phyloP scores from a whole-genome alignment of 768 basidiomycete species.

The Mycena indigotica region DNA sequence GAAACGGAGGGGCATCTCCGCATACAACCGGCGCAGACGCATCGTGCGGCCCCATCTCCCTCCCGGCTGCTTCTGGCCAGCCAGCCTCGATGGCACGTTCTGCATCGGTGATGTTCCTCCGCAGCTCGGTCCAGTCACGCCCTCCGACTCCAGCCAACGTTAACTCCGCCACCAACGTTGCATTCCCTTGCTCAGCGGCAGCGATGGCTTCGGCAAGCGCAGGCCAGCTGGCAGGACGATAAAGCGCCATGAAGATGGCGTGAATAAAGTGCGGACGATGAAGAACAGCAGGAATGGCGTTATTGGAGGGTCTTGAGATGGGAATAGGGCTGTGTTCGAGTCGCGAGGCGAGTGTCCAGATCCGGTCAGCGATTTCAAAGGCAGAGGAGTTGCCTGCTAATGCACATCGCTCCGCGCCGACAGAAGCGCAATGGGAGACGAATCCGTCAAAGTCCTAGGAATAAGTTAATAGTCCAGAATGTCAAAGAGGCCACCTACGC shows the following conservation, averaged over 20 bases:
- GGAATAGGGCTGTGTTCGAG: conserved; percentile 6
- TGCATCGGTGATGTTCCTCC: conserved; percentile 12
- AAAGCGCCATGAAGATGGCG: conserved; percentile 14
- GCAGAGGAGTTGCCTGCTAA: background rate
- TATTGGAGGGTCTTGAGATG: conserved; percentile 1
- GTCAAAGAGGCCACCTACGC: background rate
- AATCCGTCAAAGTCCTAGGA: conserved; percentile 16
- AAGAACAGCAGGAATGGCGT: conserved; percentile 9
- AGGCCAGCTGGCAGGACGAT: conserved; percentile 13
- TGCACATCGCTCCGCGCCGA: conserved; percentile 13
- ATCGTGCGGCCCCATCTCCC: conserved; percentile 14
- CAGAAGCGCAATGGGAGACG: conserved; percentile 9
- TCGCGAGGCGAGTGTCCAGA: conserved; percentile 5
- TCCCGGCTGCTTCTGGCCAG: background rate
- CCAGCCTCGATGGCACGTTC: conserved; percentile 11
- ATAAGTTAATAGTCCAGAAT: background rate
- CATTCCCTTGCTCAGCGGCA: conserved; percentile 6
- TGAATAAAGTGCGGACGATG: conserved; percentile 10
- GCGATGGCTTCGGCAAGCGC: conserved; percentile 13
- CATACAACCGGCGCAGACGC: conserved; percentile 15
- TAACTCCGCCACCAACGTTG: conserved; percentile 2
- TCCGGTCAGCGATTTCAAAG: conserved; percentile 4
- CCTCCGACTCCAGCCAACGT: conserved; percentile 5
- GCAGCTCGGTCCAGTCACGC: conserved; percentile 7
- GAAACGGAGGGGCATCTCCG: conserved; percentile 15